Evolutionary conservation across 2,329 filamentous ascomycete genomes (phyloP).

Genomic region (Aureobasidium melanogenum): DNA sequence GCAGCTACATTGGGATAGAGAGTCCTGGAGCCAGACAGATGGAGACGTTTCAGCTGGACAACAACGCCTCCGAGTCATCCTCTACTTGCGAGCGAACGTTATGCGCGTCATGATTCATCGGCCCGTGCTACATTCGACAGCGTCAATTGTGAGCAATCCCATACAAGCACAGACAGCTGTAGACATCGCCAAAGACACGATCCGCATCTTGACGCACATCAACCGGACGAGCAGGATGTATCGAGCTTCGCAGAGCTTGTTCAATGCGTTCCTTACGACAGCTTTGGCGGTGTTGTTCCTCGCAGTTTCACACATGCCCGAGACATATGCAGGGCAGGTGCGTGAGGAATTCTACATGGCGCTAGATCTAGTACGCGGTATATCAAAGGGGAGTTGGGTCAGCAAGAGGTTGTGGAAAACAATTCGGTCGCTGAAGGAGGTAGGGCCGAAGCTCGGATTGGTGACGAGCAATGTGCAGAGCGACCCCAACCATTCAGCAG

Average conservation of each 20-base stretch:
- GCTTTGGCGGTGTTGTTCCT: slow-evolving; percentile 69
- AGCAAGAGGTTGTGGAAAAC: slow-evolving; percentile 67
- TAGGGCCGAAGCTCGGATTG: slow-evolving; percentile 61
- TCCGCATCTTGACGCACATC: slow-evolving; percentile 59
- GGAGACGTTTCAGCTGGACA: slow-evolving; percentile 39
- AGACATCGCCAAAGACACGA: slow-evolving; percentile 67
- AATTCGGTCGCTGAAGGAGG: slow-evolving; percentile 60
- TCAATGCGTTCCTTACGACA: slow-evolving; percentile 71
- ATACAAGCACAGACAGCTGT: slow-evolving; percentile 65
- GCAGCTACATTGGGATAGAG: slow-evolving; percentile 49
- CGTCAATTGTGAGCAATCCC: slow-evolving; percentile 70
- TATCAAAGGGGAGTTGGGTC: slow-evolving; percentile 63
- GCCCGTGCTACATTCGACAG: slow-evolving; percentile 74
- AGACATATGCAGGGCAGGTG: slow-evolving; percentile 59
- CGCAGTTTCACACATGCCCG: slow-evolving; percentile 65
- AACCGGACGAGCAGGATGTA: slow-evolving; percentile 67
- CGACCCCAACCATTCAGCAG: slow-evolving; percentile 53
- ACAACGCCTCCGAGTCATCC: slow-evolving; percentile 71
- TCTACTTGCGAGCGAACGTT: slow-evolving; percentile 81
- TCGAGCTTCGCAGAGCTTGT: slow-evolving; percentile 62
- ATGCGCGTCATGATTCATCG: slow-evolving; percentile 85
- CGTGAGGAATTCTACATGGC: slow-evolving; percentile 73
- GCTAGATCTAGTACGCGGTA: slow-evolving; percentile 62
- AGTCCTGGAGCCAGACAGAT: not conserved
- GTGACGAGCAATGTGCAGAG: slow-evolving; percentile 16